Evolutionary conservation across 2,329 filamentous ascomycete species (phyloP), one percentile per base, ranked within the genome.

Genomic region (Epichloe brachyelytri): DNA sequence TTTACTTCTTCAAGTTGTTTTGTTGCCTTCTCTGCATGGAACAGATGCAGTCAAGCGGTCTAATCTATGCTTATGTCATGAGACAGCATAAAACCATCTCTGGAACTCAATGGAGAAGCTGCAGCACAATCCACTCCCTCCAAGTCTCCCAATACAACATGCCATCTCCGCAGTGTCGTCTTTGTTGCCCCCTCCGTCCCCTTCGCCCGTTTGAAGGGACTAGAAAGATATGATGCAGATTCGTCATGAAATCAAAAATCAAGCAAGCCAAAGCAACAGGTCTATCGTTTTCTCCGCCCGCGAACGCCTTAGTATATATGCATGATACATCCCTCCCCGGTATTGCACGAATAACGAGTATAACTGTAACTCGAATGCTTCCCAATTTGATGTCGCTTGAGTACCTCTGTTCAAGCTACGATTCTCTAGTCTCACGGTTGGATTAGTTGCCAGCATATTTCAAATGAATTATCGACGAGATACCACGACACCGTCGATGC

Each of bases 241-340:
- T 30, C 14, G n/a, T 20, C 12, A 14, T 45, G 14, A 51, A 43
- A 38, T 15, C 11, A 41, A 41, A 43, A 50, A 49, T 33, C 33
- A 49, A 44, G 14, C 40, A 50, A 48, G 39, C 17, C 17, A 50
- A 44, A 47, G 15, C 51, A 50, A 50, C 15, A 46, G 39, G 39
- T 54, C 53, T 54, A 54, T 52, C 34, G 40, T 46, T 46, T 36
- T 48, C 48, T 48, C 34, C 46, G 36, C 37, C 50, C 50, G 47
- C 50, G 34, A 54, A 54, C 53, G 53, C 53, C 53, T 50, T 30
- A 41, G 22, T 49, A 49, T 46, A 52, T 40, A 51, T 54, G 52
- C 49, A 49, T 45, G 15, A 49, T 49, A 51, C 39, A 49, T 54
- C 46, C 34, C 38, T 37, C 34, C n/a, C 36, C 34, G 17, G 36